Base-by-base conservation (phyloP, 176 grass and related monocot species). In the Bromus sterilis region DNA sequence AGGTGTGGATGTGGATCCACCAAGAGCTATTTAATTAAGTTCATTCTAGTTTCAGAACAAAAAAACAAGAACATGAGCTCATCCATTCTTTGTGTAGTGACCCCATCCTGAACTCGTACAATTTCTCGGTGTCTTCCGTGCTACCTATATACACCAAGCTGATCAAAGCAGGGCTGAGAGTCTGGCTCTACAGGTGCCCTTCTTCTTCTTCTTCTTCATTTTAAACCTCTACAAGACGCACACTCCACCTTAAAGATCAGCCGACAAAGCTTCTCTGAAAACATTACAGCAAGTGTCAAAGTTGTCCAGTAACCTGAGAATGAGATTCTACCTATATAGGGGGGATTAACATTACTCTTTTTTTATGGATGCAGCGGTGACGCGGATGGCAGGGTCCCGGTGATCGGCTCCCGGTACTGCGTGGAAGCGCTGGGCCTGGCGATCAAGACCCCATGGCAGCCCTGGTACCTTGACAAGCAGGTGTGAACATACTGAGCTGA, bases 181-280 rank as follows among this genome's bases (percentile, higher is more conserved):
- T 97, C 42, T 97, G 94, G 94, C 58, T 97, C 57, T 97, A 93
- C 91, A 97, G 94, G 94, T 97, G 37, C 60, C 84, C 37, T 40
- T 73, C 76, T 75, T 79, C 59, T 29, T 64, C 60, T 1, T 34
- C 30, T 6, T 1, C 10, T 48, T 31, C 82, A 70, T 13, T 78
- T 24, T 49, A 28, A 20, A 40, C 13, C 3, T 78, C 39, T 46
- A 13, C 25, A 63, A 39, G 23, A 62, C 9, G 7, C 56, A 78
- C 24, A 44, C 30, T 7, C 1, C 10, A 46, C 13, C 10, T 79
- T 23, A 12, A 42, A 13, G 10, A 18, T 25, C 16, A 62, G 46
- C 28, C 24, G 34, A 23, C 24, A 20, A 21, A 42, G 11, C 32
- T 86, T 37, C 18, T 64, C 42, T 80, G 42, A 64, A 53, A 76